A percentile compares a stretch with the other conserved stretches of the same genome.
These are phyloP conservation scores for Trifolium dubium DNA, from an alignment of 306 rosid genomes.

Conservation along the genomic window DNA sequence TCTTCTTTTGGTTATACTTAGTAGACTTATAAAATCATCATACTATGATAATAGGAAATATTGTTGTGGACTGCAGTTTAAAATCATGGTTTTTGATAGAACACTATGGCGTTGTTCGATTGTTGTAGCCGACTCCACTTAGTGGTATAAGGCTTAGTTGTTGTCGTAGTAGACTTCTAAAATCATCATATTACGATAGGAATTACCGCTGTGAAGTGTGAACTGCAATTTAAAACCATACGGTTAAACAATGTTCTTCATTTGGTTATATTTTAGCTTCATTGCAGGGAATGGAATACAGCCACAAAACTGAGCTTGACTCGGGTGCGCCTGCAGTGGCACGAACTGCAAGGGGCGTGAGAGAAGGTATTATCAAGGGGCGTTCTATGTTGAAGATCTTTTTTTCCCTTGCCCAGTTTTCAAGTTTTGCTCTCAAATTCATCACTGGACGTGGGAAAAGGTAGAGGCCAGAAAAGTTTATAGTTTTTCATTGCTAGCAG, in stretches of 20 bases:
- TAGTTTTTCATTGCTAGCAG: slow-evolving; percentile 35
- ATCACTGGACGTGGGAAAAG: slow-evolving; percentile 49
- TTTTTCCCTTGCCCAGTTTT: slow-evolving; percentile 60
- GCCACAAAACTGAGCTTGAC: slow-evolving; percentile 45
- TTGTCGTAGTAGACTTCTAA: neutral
- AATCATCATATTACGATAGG: neutral
- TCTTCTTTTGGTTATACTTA: no score
- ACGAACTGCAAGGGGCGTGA: slow-evolving; percentile 61
- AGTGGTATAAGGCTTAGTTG: no score
- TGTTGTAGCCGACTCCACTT: no score
- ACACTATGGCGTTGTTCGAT: no score
- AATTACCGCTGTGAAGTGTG: neutral
- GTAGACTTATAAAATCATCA: no score
- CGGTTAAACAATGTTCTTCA: slow-evolving; percentile 45
- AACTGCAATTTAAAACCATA: neutral
- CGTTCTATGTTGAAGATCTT: slow-evolving; percentile 71
- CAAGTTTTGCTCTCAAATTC: slow-evolving; percentile 61
- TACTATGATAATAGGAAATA: no score
- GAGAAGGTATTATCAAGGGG: slow-evolving; percentile 74
- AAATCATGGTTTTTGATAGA: no score
- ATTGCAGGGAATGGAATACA: slow-evolving; percentile 59
- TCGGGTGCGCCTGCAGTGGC: slow-evolving; percentile 61
- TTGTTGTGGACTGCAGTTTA: no score
- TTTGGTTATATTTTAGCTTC: slow-evolving; percentile 62
- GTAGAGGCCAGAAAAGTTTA: slow-evolving; percentile 38